Base-by-base conservation (phyloP, 805 yeast genomes). In the Metschnikowia reukaufii region DNA sequence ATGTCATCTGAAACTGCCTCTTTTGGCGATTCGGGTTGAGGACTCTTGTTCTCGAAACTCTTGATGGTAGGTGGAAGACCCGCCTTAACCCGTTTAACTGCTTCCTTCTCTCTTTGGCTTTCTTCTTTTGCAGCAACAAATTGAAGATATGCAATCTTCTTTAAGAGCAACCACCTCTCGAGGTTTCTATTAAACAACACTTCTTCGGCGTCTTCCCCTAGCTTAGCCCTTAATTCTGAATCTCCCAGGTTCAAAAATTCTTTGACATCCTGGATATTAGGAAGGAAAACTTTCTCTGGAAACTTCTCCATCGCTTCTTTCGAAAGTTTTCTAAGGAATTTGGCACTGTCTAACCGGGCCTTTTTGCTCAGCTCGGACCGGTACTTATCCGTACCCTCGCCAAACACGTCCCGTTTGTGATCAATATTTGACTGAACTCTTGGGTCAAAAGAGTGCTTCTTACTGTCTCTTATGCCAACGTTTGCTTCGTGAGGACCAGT, bases 401-500 rank as follows among this genome's bases (percentile, higher is more conserved):
- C 97, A 8, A 71, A 78, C 9, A 91, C 91, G 62, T 91, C 97
- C 12, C 72, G 70, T 48, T 72, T 70, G 63, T 91, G 97, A 10
- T 62, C 65, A n/a, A 68, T 68, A 57, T 77, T 86, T 30, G 82
- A 81, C 39, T 83, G 83, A 30, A 91, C 83, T 61, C 98, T 79
- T 0, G 91, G 77, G 64, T 92, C 98, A 0, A 83, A 76, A 7
- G 96, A 88, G 44, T 82, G 80, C 45, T 82, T 81, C 68, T 92
- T 92, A 60, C 79, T 81, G 49, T 90, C 97, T 47, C 96, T 72
- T 17, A 92, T 78, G 43, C 98, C 98, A 33, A 72, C 67, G 60
- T 92, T 92, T 23, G 88, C 96, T 46, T 78, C 85, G 45, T 67
- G 69, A 0, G 69, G 57, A 23, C 97, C 96, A 0, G 96, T 95